Evolutionary conservation across 1,284 basidiomycete species (phyloP).

Genomic region (Irpex sp.): DNA sequence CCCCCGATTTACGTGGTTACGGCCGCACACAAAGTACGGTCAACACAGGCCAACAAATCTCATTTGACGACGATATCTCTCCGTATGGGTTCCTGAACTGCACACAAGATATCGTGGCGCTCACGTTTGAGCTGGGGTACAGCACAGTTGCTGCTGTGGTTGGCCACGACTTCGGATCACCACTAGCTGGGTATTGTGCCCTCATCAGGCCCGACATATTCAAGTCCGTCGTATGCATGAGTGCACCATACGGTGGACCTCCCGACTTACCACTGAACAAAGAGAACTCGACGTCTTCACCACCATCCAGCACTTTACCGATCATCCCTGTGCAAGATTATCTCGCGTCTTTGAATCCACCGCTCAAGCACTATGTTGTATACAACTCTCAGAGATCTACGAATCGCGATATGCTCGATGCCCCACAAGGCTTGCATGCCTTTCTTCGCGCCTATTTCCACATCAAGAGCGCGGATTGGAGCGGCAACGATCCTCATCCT

Average conservation of each 20-base stretch:
- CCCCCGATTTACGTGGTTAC: conserved; percentile 32
- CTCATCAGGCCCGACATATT: conserved; percentile 56
- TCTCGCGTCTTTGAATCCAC: conserved; percentile 42
- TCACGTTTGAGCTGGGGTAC: conserved; percentile 51
- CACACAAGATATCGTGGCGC: conserved; percentile 45
- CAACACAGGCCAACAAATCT: conserved; percentile 20
- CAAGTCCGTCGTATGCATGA: conserved; percentile 54
- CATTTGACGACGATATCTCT: conserved; percentile 45
- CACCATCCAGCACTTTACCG: not conserved
- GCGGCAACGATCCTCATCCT: conserved; percentile 36
- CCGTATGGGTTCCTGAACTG: conserved; percentile 50
- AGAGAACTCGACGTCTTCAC: conserved; percentile 6
- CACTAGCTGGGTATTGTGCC: conserved; percentile 47
- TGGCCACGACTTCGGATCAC: conserved; percentile 60
- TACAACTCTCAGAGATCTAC: conserved; percentile 48
- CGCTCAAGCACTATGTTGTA: conserved; percentile 54
- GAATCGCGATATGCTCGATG: conserved; percentile 39
- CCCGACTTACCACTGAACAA: conserved; percentile 28
- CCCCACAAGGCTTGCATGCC: conserved; percentile 39
- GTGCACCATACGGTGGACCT: conserved; percentile 48
- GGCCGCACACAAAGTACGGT: conserved; percentile 27
- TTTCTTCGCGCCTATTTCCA: conserved; percentile 60
- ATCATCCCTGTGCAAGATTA: conserved; percentile 14
- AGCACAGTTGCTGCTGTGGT: conserved; percentile 42
- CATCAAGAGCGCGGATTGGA: conserved; percentile 57